These are phyloP conservation scores for Solanum gracilifrons DNA, from an alignment of 257 asterid genomes.

Conservation along the genomic window DNA sequence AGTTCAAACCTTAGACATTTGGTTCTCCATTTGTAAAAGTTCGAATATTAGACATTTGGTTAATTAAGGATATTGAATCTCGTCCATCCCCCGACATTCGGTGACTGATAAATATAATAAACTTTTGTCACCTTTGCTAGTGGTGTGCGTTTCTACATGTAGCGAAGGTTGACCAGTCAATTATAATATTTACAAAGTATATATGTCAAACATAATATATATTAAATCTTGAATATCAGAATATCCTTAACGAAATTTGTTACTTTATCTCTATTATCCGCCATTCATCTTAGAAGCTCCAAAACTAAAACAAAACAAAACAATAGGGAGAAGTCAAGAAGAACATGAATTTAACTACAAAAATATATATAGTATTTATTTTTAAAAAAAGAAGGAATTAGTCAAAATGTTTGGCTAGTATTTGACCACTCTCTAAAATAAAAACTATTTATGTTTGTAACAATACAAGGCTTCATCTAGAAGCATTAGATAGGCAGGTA, in stretches of 20 bases:
- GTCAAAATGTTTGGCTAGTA: not conserved
- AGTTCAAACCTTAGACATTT: not conserved
- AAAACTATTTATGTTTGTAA: not conserved
- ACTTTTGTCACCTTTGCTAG: accelerated
- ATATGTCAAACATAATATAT: accelerated
- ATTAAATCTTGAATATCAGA: too few species aligned
- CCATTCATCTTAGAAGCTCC: not conserved
- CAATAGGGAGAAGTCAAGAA: not conserved
- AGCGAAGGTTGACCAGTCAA: too few species aligned
- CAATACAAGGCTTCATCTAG: not conserved
- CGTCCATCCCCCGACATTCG: too few species aligned
- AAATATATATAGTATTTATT: not conserved
- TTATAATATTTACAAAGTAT: too few species aligned
- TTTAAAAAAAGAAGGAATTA: not conserved
- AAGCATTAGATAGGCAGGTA: not conserved
- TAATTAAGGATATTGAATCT: too few species aligned
- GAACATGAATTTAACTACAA: not conserved
- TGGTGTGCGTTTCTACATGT: too few species aligned
- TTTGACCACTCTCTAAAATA: not conserved
- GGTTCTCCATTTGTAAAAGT: not conserved
- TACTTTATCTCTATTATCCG: accelerated
- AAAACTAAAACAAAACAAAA: not conserved
- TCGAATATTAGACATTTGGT: too few species aligned
- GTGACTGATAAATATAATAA: accelerated
- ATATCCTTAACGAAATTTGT: too few species aligned